Evolutionary conservation across 192 early-diverging fungal genomes (phyloP), one percentile per base, ranked within the genome.

Genomic region (Chytriomyces sp.): DNA sequence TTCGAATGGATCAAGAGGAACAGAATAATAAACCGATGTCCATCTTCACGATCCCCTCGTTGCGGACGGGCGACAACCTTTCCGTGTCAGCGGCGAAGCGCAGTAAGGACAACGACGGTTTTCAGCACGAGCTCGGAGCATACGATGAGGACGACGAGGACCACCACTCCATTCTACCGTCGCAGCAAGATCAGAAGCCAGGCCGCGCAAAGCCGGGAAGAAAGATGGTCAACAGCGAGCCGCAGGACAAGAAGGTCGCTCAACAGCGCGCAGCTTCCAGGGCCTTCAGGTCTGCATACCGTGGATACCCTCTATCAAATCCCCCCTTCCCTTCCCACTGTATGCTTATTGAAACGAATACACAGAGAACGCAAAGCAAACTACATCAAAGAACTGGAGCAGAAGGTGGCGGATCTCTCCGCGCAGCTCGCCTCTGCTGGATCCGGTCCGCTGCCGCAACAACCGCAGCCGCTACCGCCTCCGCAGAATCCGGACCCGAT

Each of bases 181-280:
- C 22, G 17, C 44, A 49, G 44, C 44, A 49, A 49, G 44, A 22
- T n/a, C 44, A 22, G 44, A 14, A n/a, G n/a, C 44, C 44, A 49
- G 44, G 44, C 44, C 14, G 22, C 44, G 30, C 44, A 30, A 68
- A 68, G 65, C 52, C 65, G 1, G 65, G 65, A 19, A 31, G 82
- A 22, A 84, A 84, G 69, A 76, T 82, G 6, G 76, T 76, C 28
- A 74, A 59, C 2, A 74, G 65, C 26, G 76, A 77, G 62, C 83
- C 83, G 4, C 39, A 80, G 19, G 80, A 82, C 60, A 82, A 82
- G 62, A 59, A 79, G 3, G 80, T 82, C 8, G 83, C 83, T 3
- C 83, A 84, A 63, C 80, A 85, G 49, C 40, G 83, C n/a, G 83
- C 79, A 7, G 83, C 80, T 0, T 78, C 78, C 31, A 61, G 82